Evolutionary conservation across 2,329 filamentous ascomycete species (phyloP).

Genomic region (Ceratocystis destructans): DNA sequence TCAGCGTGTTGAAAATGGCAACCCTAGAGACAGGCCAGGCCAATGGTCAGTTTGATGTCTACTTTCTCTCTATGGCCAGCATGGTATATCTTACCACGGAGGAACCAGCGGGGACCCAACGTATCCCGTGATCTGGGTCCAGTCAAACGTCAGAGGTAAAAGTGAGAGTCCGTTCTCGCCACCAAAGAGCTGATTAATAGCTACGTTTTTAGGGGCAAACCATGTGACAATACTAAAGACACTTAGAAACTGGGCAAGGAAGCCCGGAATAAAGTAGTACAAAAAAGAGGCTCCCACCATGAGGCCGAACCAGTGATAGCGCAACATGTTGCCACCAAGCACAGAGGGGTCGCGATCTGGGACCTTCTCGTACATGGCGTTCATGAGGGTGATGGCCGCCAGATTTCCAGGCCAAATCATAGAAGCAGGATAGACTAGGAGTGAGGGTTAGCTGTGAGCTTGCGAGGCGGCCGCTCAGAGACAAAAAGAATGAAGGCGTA

Average conservation of each 20-base stretch:
- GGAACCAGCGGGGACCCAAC: conserved; percentile 54
- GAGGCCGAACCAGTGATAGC: conserved; percentile 50
- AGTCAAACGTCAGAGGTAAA: conserved; percentile 62
- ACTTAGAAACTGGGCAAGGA: conserved; percentile 53
- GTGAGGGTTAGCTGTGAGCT: not conserved
- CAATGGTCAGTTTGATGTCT: not conserved
- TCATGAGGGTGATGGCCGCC: conserved; percentile 53
- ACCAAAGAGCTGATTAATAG: conserved; percentile 62
- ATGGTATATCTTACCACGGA: conserved; percentile 40
- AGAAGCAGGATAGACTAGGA: conserved; percentile 45
- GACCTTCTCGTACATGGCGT: conserved; percentile 55
- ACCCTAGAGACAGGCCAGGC: conserved; percentile 32
- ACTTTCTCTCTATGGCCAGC: not conserved
- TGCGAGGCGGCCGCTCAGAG: not conserved
- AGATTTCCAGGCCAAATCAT: conserved; percentile 65
- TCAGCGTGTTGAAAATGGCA: conserved; percentile 58
- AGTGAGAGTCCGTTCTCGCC: conserved; percentile 53
- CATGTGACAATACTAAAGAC: conserved; percentile 60
- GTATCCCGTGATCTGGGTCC: conserved; percentile 58
- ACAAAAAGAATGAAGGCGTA: conserved; percentile 23
- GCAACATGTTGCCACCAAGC: conserved; percentile 50
- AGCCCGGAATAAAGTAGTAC: conserved; percentile 59
- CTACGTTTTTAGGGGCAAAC: conserved; percentile 52
- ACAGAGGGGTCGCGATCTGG: conserved; percentile 37
- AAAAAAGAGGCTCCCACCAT: conserved; percentile 44